Conservation (phyloP, 2,329 filamentous ascomycete genomes). For the Venturia nashicola region DNA sequence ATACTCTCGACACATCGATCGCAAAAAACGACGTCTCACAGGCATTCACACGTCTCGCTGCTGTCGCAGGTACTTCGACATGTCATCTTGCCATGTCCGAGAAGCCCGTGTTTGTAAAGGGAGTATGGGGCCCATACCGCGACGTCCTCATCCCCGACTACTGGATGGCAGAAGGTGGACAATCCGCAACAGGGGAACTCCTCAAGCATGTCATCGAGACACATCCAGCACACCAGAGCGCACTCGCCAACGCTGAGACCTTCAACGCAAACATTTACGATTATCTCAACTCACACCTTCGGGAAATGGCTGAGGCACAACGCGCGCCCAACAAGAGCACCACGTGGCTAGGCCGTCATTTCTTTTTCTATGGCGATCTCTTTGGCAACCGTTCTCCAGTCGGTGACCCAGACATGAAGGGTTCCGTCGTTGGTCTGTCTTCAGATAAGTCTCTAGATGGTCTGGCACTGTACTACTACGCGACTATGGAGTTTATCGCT, state of each 20-base stretch:
- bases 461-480: conserved; percentile 86
- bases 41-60: conserved; percentile 83
- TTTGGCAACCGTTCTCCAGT: conserved; percentile 95
- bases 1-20: conserved; percentile 53
- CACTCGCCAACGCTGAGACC: conserved; percentile 64
- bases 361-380: conserved; percentile 97
- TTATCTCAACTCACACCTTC: conserved; percentile 80
- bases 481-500: conserved; percentile 95
- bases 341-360: conserved; percentile 77
- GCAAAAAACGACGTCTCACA: conserved; percentile 80
- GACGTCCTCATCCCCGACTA: conserved; percentile 84
- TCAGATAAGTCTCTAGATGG: conserved; percentile 79
- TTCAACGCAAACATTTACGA: conserved; percentile 88
- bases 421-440: conserved; percentile 74
- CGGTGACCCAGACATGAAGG: conserved; percentile 86
- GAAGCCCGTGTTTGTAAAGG: conserved; percentile 83
- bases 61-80: conserved; percentile 91
- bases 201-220: conserved; percentile 91
- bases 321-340: conserved; percentile 68
- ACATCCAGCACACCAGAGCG: conserved; percentile 78
- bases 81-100: conserved; percentile 95
- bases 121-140: conserved; percentile 94
- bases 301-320: conserved; percentile 56
- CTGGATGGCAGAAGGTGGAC: conserved; percentile 96
- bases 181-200: conserved; percentile 90